Conservation (phyloP, 768 basidiomycete species). For the Tylopilus subfusipes region DNA sequence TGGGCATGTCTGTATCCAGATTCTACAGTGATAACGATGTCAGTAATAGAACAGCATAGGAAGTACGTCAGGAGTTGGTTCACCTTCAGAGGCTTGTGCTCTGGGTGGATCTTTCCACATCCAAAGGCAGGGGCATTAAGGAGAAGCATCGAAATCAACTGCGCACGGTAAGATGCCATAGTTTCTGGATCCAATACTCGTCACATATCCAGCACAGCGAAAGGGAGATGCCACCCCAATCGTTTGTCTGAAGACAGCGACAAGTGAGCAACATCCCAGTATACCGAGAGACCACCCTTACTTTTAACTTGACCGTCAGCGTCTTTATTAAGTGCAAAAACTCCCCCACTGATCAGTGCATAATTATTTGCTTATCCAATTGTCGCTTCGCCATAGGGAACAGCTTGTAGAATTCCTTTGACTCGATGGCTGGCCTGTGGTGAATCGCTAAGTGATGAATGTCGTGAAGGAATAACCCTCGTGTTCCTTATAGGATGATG, state of each 20-base stretch:
- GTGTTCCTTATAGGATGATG: constrained; percentile 44
- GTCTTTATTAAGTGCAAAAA: constrained; percentile 59
- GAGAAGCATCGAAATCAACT: constrained; percentile 40
- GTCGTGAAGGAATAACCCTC: neutral
- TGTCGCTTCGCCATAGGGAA: constrained; percentile 45
- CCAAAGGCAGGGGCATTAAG: constrained; percentile 49
- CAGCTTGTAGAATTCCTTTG: constrained; percentile 53
- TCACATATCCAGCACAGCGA: neutral
- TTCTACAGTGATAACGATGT: constrained; percentile 38
- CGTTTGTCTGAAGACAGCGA: constrained; percentile 40
- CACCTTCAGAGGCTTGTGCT: constrained; percentile 50
- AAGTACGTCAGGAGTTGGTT: neutral
- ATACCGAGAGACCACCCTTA: constrained; percentile 11
- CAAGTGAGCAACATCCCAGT: neutral
- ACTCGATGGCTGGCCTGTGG: constrained; percentile 55
- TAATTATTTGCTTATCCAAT: constrained; percentile 46
- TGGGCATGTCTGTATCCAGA: constrained; percentile 44
- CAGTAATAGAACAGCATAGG: neutral
- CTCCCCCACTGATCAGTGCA: constrained; percentile 49
- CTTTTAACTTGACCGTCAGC: constrained; percentile 69
- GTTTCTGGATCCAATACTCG: constrained; percentile 37
- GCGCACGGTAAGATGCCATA: constrained; percentile 46
- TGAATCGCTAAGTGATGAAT: neutral
- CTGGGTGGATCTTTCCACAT: constrained; percentile 42
- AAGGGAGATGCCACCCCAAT: constrained; percentile 47